These are phyloP conservation scores for Omphalotus olearius DNA, from an alignment of 1,284 basidiomycete genomes.

Conservation along the genomic window DNA sequence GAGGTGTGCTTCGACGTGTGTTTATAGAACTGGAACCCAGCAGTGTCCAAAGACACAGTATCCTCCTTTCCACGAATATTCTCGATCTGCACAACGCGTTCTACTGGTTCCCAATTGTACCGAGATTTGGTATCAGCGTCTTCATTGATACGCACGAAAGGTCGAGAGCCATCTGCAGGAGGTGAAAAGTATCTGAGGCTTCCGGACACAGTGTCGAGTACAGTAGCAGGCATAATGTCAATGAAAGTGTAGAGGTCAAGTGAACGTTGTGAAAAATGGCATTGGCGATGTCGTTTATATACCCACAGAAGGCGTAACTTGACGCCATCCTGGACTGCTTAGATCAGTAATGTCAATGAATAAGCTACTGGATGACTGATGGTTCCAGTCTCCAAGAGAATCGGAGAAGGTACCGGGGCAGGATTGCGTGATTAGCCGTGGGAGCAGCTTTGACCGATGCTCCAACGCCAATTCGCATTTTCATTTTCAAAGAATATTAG, in stretches of 20 bases:
- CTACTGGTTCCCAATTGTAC: slow-evolving; percentile 8
- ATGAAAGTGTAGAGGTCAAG: too few species aligned
- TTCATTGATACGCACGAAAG: slow-evolving; percentile 9
- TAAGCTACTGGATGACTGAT: background rate
- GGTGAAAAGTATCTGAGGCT: slow-evolving; percentile 12
- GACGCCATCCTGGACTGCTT: background rate
- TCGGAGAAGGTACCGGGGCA: background rate
- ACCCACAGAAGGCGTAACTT: background rate
- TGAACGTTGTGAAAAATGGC: too few species aligned
- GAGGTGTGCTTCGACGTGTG: slow-evolving; percentile 20
- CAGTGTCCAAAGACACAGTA: slow-evolving; percentile 38
- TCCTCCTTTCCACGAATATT: slow-evolving; percentile 43
- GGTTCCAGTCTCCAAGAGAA: background rate
- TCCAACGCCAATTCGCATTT: too few species aligned
- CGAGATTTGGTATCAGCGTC: background rate
- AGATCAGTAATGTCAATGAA: background rate
- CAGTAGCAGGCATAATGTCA: slow-evolving; percentile 7
- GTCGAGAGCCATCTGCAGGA: slow-evolving; percentile 13
- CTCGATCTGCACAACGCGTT: slow-evolving; percentile 20
- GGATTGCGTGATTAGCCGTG: background rate
- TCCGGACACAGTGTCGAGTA: slow-evolving; percentile 6
- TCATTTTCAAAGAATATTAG: too few species aligned
- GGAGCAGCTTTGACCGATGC: background rate
- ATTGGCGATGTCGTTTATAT: too few species aligned
- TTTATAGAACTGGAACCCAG: slow-evolving; percentile 44